Percentiles rank a stretch among this genome's conserved stretches.
phyloP scores from a whole-genome alignment of 202 grass and related monocot genomes.

The Thinopyrum obtusiflorum region DNA sequence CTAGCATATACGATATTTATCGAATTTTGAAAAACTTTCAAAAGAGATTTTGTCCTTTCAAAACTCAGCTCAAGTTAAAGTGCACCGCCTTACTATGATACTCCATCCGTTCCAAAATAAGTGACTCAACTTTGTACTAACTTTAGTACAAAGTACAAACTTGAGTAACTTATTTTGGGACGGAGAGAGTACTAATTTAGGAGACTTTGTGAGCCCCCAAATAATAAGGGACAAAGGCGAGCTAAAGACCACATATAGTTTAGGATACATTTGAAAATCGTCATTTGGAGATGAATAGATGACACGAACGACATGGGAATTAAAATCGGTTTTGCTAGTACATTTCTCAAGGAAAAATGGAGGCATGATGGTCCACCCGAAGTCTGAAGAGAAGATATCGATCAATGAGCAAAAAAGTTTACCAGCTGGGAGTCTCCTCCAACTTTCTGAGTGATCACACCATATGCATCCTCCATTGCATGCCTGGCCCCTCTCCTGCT shows the following conservation, averaged over 20 bases:
- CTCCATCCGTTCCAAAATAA: no score
- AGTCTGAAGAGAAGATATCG: neutral
- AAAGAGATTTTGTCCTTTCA: neutral
- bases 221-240: neutral
- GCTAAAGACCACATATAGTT: neutral
- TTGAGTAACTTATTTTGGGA: no score
- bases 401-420: neutral
- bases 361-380: neutral
- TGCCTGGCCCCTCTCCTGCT: slow-evolving; percentile 54
- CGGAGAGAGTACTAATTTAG: no score
- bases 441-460: slow-evolving; percentile 24
- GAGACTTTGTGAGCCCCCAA: no score
- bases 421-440: slow-evolving; percentile 53
- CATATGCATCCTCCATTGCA: slow-evolving; percentile 80
- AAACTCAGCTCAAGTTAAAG: neutral
- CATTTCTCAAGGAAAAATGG: neutral
- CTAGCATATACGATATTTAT: neutral
- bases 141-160: no score
- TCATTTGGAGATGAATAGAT: neutral
- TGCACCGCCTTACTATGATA: neutral
- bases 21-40: neutral
- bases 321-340: neutral
- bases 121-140: no score
- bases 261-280: neutral
- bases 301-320: neutral